Base-by-base conservation (phyloP, 192 early-diverging fungal species). In the Dispira simplex region DNA sequence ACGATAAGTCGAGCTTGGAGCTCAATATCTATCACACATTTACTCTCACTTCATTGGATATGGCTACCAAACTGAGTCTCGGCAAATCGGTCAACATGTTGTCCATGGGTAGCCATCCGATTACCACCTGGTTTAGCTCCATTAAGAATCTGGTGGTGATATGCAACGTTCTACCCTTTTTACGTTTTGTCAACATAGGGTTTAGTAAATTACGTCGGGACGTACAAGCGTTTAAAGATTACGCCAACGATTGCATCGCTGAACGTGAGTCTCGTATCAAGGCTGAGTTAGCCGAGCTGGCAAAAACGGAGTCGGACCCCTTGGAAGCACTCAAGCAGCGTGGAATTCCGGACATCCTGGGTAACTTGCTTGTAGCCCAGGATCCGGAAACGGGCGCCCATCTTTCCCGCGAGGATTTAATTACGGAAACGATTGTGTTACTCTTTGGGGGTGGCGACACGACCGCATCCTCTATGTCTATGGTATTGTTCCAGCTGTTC, bases 361-460 rank as follows among this genome's bases (percentile, higher is more conserved):
- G 20, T 27, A 56, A 56, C 25, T 27, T 56, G 20, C 0, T 56
- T 13, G n/a, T n/a, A 27, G 16, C 54, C 25, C 12, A 18, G 3
- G 54, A 56, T 27, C 54, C 54, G 16, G 20, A 23, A 13, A 56
- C 54, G 2, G 27, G 27, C 47, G 32, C 21, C 3, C 18, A 52
- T 5, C 46, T 64, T 11, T 39, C 63, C 32, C 53, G 53, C 11
- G 25, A 13, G 23, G 21, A 59, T 12, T 14, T 52, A 4, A 28
- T 55, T 2, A 28, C 14, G 6, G 63, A 64, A 52, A 27, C 46
- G 1, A 12, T 54, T 3, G 27, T 27, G 25, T 21, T 55, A 3
- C 14, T 64, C 12, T 53, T 64, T 64, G 63, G 47, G 2, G 63
- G 63, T 18, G 21, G 47, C 11, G 63, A 64, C 11, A 64, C 63